Conservation (phyloP, 441 rosid species). For the Aleurites moluccanus region DNA sequence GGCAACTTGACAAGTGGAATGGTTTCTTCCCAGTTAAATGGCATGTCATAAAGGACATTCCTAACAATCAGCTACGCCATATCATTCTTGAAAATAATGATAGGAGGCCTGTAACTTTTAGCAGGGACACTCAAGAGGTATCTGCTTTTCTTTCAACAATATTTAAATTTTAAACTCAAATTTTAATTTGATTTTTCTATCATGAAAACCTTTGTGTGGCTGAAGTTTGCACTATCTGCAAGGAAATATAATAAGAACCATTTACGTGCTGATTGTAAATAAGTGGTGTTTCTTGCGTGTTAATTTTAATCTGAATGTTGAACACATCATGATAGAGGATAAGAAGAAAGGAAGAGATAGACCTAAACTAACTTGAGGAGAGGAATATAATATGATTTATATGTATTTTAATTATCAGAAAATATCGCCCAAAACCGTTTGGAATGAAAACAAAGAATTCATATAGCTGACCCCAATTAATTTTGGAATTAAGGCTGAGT, state of each 20-base stretch:
- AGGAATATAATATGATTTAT: no score
- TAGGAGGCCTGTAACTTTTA: slow-evolving; percentile 83
- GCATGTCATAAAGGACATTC: slow-evolving; percentile 91
- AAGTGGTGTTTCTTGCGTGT: neutral
- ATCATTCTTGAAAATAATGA: slow-evolving; percentile 90
- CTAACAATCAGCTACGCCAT: slow-evolving; percentile 76
- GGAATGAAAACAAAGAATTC: no score
- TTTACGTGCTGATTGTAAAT: neutral
- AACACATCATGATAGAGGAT: no score
- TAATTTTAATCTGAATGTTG: neutral
- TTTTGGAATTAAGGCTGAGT: no score
- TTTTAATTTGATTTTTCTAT: neutral
- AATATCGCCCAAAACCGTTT: no score
- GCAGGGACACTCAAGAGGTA: slow-evolving; percentile 98
- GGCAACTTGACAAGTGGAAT: slow-evolving; percentile 99
- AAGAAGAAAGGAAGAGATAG: no score
- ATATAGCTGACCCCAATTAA: no score
- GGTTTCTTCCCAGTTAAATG: slow-evolving; percentile 93
- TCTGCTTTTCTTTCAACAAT: neutral
- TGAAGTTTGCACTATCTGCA: neutral
- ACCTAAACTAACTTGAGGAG: no score
- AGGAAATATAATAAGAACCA: neutral
- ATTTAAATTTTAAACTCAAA: neutral
- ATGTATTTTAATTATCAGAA: no score
- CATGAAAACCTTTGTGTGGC: neutral